Evolutionary conservation across 2,329 filamentous ascomycete genomes (phyloP), one percentile per base, ranked within the genome.

Genomic region (Didymella segeticola): DNA sequence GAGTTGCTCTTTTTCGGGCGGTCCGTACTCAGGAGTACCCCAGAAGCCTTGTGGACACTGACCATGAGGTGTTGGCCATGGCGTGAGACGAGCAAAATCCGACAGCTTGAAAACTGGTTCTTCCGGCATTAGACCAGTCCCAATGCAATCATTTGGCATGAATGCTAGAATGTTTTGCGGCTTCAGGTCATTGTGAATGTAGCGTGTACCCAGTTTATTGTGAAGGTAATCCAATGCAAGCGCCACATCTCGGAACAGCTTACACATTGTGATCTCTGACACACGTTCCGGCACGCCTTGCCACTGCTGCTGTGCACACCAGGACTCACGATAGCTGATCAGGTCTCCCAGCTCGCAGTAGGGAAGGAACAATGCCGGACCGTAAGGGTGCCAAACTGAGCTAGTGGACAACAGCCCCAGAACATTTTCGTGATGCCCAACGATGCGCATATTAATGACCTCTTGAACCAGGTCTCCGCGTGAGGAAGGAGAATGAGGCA

Each of bases 141-240:
- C 23, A 27, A 7, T 8, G 4, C 29, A 7, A 5, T 36, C 37
- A 9, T 19, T n/a, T 10, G 30, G 17, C 22, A 12, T 19, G 2
- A 23, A 19, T 7, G n/a, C 47, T 17, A 49, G 19, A 20, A 49
- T 37, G 10, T 49, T 49, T 33, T n/a, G 92, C 1, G 89, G 87
- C 77, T 98, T 98, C 64, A 98, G 80, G 69, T 98, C 95, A 26
- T 92, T 92, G 70, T 98, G 95, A 30, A 97, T 78, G 50, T 97
- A 60, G 6, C 52, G 34, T 1, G 20, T 25, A 12, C 39, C 30
- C 22, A 58, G 33, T 9, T 43, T 10, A 23, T 65, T 61, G 23
- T 71, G 68, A 2, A 73, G 15, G 33, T 54, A 58, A 20, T 67
- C 34, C 0, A 71, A 43, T 2, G 43, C 69, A 7, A 66, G 52